These are phyloP conservation scores for Sporothrix protearum DNA, from an alignment of 2,329 filamentous ascomycete genomes.

Conservation along the genomic window DNA sequence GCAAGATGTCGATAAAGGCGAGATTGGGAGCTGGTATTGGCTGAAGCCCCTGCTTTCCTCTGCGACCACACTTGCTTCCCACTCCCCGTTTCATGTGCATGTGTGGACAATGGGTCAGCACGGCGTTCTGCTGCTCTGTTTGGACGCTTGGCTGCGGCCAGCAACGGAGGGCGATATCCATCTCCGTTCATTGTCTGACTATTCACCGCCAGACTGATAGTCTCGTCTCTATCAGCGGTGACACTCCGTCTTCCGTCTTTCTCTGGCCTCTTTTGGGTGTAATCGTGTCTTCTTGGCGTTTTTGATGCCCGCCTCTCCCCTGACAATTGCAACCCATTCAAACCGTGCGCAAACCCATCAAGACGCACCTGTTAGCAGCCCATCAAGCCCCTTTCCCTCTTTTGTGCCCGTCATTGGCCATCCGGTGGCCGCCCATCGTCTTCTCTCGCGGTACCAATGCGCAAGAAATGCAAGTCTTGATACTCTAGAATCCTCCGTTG, in stretches of 20 bases:
- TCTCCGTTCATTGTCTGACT: no score
- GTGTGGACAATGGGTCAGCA: background rate
- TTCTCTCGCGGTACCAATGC: background rate
- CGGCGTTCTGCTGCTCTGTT: slow-evolving; percentile 13
- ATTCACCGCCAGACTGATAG: background rate
- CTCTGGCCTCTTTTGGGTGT: background rate
- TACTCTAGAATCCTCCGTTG: background rate
- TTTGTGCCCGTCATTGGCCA: background rate
- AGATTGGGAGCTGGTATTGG: background rate
- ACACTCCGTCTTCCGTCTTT: background rate
- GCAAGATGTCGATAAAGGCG: background rate
- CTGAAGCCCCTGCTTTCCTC: background rate
- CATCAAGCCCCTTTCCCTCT: background rate
- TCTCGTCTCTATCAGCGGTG: no score
- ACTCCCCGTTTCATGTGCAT: slow-evolving; percentile 14
- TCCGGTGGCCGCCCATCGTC: background rate
- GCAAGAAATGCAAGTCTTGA: background rate
- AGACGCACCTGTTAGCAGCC: slow-evolving; percentile 1
- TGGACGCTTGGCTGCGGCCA: background rate
- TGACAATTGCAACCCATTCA: slow-evolving; percentile 18
- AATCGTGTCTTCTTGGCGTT: background rate
- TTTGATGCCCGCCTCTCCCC: background rate
- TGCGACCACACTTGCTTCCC: no score
- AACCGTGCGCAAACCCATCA: background rate
- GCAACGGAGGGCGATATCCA: background rate